Evolutionary conservation across 2,329 filamentous ascomycete species (phyloP).

Genomic region (Blastomyces silverae): DNA sequence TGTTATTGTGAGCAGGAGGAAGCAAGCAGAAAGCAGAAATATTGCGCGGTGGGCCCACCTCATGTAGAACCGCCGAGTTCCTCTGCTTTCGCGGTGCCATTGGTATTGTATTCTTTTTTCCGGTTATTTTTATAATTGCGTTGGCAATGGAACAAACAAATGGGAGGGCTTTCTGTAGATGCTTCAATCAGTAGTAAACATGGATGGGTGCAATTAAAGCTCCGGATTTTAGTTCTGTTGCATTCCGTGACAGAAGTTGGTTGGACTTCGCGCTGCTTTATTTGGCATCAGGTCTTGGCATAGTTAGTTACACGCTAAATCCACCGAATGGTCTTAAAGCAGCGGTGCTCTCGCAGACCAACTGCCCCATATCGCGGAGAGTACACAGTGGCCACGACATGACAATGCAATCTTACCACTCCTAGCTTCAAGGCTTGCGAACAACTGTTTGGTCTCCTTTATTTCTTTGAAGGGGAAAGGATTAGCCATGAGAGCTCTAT

Average conservation of each 20-base stretch:
- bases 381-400: slow-evolving; percentile 7
- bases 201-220: not conserved
- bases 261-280: not conserved
- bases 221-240: not conserved
- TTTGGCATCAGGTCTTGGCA: no score
- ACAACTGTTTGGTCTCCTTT: not conserved
- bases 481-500: slow-evolving; percentile 32
- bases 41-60: not conserved
- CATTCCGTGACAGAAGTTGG: not conserved
- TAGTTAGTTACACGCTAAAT: no score
- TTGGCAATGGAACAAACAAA: not conserved
- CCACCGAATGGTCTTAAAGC: not conserved
- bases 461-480: not conserved
- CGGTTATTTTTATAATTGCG: not conserved
- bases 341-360: no score
- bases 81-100: slow-evolving; percentile 3
- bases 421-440: not conserved
- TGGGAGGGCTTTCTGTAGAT: not conserved
- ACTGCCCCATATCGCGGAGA: no score
- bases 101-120: not conserved
- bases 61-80: not conserved
- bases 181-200: not conserved
- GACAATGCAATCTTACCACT: not conserved
- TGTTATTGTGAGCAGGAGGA: not conserved
- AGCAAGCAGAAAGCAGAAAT: not conserved